These are phyloP conservation scores for Pelargonium myrrhifolium DNA, from an alignment of 441 rosid species.

Conservation along the genomic window DNA sequence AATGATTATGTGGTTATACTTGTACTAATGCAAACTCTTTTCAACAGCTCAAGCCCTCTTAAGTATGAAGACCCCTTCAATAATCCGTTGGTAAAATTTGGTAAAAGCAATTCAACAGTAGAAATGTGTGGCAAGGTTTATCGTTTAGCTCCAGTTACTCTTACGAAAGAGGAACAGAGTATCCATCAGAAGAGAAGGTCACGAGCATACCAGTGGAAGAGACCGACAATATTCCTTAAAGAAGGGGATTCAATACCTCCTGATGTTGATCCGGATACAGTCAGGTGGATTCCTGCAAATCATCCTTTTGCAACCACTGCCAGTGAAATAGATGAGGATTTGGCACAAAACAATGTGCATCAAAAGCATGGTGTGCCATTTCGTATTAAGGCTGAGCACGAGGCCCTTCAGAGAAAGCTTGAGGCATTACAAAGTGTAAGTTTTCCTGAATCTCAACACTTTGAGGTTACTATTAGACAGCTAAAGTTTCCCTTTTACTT, in stretches of 20 bases:
- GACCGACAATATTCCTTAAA: slow-evolving; percentile 80
- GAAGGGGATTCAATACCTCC: slow-evolving; percentile 84
- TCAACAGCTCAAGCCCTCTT: slow-evolving; percentile 61
- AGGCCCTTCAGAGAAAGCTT: slow-evolving; percentile 76
- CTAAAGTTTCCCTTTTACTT: too few species aligned
- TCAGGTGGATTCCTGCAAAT: slow-evolving; percentile 95
- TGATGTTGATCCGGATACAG: slow-evolving; percentile 79
- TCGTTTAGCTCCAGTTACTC: slow-evolving; percentile 74
- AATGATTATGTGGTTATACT: too few species aligned
- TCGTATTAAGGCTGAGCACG: slow-evolving; percentile 88
- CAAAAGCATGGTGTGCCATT: slow-evolving; percentile 92
- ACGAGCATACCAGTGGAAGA: slow-evolving; percentile 90
- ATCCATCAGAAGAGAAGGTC: slow-evolving; percentile 86
- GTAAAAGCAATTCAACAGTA: slow-evolving; percentile 66
- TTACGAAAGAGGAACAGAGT: slow-evolving; percentile 64
- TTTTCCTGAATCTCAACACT: not conserved
- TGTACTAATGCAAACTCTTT: slow-evolving; percentile 12
- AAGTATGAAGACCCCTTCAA: slow-evolving; percentile 90
- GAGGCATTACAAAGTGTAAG: slow-evolving; percentile 73
- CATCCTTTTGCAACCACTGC: slow-evolving; percentile 93
- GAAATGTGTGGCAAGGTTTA: slow-evolving; percentile 93
- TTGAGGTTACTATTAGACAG: too few species aligned
- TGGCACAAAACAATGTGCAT: slow-evolving; percentile 90
- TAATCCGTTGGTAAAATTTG: slow-evolving; percentile 73
- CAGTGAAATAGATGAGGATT: slow-evolving; percentile 72